A percentile compares a stretch with the other conserved stretches of the same genome.
These are phyloP conservation scores for Colletotrichum aenigma DNA, from an alignment of 2,329 filamentous ascomycete genomes.

Conservation along the genomic window DNA sequence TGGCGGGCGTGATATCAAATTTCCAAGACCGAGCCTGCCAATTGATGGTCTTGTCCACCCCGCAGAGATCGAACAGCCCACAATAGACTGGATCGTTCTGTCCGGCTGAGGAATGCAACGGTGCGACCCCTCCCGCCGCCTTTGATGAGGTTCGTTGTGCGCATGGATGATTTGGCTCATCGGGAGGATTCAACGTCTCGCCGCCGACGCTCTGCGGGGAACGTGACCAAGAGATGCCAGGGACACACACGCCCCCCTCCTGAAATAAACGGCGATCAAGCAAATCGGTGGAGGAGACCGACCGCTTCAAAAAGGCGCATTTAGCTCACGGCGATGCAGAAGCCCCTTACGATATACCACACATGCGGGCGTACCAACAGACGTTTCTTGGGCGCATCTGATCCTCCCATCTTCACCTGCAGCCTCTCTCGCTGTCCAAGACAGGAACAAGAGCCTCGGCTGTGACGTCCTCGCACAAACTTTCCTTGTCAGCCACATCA, in stretches of 20 bases:
- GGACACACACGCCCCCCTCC: not conserved
- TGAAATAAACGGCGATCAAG: not conserved
- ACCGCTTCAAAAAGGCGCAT: not conserved
- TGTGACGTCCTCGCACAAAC: not conserved
- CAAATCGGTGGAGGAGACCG: not conserved
- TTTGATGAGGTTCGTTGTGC: not conserved
- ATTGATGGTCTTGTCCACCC: not conserved
- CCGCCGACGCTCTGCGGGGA: slow-evolving; percentile 1
- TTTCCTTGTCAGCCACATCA: not conserved
- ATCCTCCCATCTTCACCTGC: not conserved
- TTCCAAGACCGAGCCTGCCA: slow-evolving; percentile 9
- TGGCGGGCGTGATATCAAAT: not conserved
- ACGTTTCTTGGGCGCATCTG: not conserved
- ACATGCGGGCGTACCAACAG: not conserved
- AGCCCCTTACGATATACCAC: not conserved
- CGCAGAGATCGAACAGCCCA: not conserved
- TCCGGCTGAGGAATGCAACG: not conserved
- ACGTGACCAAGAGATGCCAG: not conserved
- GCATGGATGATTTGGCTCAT: slow-evolving; percentile 21
- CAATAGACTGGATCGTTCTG: not conserved
- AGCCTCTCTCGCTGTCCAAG: not conserved
- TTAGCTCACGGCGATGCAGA: not conserved
- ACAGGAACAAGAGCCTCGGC: not conserved
- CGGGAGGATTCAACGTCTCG: slow-evolving; percentile 21
- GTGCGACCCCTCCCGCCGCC: not conserved